Evolutionary conservation across 345 rosid species (phyloP).

Genomic region (Boechera retrofracta): DNA sequence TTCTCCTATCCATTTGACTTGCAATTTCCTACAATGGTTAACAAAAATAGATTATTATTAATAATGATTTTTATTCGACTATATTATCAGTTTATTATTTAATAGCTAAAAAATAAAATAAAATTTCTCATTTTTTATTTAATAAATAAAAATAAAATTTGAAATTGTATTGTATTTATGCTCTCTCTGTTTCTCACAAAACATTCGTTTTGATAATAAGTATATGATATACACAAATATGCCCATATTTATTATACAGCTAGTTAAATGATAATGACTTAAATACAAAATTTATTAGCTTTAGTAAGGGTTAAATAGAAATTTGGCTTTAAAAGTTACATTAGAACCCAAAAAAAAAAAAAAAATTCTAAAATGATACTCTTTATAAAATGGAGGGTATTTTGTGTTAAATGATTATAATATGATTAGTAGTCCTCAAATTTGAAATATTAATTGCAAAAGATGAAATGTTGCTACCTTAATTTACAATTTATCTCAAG

Average conservation of each 20-base stretch:
- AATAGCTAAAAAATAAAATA: too few species aligned
- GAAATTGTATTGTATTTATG: neutral
- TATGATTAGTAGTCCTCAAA: neutral
- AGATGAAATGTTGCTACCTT: conserved; percentile 10
- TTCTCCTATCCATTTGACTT: too few species aligned
- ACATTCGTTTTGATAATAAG: too few species aligned
- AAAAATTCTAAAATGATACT: neutral
- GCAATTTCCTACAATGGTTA: too few species aligned
- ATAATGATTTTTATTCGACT: too few species aligned
- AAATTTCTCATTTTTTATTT: too few species aligned
- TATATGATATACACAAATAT: neutral
- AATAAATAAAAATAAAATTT: neutral
- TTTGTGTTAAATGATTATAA: neutral
- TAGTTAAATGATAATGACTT: neutral
- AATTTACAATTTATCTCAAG: neutral
- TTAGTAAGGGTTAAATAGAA: neutral
- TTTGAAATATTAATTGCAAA: neutral
- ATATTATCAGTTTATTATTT: too few species aligned
- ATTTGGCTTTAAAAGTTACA: neutral
- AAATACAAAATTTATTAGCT: neutral
- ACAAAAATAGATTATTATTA: too few species aligned
- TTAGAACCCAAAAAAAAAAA: neutral
- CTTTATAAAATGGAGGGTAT: neutral
- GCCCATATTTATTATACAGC: neutral
- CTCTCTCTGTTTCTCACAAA: neutral